phyloP scores from a whole-genome alignment of 345 rosid genomes.

The Chamaenerion angustifolium region DNA sequence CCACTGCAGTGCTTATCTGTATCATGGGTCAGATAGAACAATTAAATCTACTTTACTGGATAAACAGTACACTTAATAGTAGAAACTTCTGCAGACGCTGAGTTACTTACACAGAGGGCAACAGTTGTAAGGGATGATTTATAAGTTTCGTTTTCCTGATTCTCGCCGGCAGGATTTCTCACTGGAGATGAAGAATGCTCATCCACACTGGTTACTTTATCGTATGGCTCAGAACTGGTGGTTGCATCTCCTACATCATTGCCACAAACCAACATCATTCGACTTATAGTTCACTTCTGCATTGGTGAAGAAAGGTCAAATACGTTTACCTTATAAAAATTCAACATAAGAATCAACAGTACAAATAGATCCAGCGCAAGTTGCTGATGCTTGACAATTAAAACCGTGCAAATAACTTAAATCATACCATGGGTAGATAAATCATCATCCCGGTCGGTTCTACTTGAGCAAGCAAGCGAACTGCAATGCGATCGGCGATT shows the following conservation, averaged over 20 bases:
- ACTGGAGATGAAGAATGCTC: conserved; percentile 9
- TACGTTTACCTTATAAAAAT: background rate
- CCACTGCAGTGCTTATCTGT: conserved; percentile 65
- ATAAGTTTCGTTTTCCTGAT: conserved; percentile 23
- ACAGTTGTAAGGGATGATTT: conserved; percentile 55
- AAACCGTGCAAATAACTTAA: background rate
- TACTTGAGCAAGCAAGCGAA: conserved; percentile 30
- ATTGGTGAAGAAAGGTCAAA: background rate
- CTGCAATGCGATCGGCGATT: conserved; percentile 13
- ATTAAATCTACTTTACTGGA: conserved; percentile 8
- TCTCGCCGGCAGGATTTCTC: conserved; percentile 17
- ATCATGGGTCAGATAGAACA: conserved; percentile 8
- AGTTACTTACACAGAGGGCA: conserved; percentile 63
- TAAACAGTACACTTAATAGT: conserved; percentile 3
- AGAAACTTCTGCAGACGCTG: conserved; percentile 3
- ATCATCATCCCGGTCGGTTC: conserved; percentile 42
- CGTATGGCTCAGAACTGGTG: conserved; percentile 16
- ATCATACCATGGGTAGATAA: conserved; percentile 40
- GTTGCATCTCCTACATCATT: conserved; percentile 33
- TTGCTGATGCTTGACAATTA: background rate
- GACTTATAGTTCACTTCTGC: background rate
- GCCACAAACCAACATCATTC: conserved; percentile 8
- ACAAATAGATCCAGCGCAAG: no score
- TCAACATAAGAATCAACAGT: background rate
- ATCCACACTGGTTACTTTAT: conserved; percentile 12